These are phyloP conservation scores for Helianthus annuus DNA, from an alignment of 129 eudicot genomes.

Conservation along the genomic window DNA sequence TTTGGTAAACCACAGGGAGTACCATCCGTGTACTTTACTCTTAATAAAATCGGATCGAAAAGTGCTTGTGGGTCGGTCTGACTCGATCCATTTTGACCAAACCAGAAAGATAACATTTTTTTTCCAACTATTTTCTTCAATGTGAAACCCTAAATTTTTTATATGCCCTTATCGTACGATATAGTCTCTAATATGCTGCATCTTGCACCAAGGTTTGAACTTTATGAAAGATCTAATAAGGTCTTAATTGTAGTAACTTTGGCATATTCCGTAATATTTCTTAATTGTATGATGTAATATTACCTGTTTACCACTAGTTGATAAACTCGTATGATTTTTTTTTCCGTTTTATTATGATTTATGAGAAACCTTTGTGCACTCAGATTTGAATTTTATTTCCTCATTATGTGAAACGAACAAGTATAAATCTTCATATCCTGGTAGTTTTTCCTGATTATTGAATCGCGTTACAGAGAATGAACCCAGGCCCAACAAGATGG, in stretches of 20 bases:
- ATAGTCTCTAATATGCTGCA: neutral
- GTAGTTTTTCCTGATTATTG: slow-evolving; percentile 27
- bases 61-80: neutral
- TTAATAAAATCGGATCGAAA: neutral
- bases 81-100: neutral
- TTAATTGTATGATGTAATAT: too few relatives aligned
- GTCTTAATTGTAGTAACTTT: slow-evolving; percentile 20
- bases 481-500: slow-evolving; percentile 57
- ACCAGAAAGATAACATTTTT: neutral
- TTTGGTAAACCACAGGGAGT: too few relatives aligned
- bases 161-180: neutral
- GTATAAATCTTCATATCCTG: slow-evolving; percentile 19
- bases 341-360: neutral
- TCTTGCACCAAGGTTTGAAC: slow-evolving; percentile 12
- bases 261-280: slow-evolving; percentile 7
- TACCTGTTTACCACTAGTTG: slow-evolving; percentile 6
- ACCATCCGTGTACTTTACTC: too few relatives aligned
- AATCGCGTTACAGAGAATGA: slow-evolving; percentile 54
- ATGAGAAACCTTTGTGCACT: slow-evolving; percentile 4
- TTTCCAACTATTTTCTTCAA: neutral
- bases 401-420: neutral
- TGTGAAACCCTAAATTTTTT: neutral
- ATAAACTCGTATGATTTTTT: neutral
- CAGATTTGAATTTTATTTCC: slow-evolving; percentile 10
- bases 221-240: slow-evolving; percentile 14